Conservation (phyloP, 2,329 filamentous ascomycete genomes). For the Fusarium cicatricum region DNA sequence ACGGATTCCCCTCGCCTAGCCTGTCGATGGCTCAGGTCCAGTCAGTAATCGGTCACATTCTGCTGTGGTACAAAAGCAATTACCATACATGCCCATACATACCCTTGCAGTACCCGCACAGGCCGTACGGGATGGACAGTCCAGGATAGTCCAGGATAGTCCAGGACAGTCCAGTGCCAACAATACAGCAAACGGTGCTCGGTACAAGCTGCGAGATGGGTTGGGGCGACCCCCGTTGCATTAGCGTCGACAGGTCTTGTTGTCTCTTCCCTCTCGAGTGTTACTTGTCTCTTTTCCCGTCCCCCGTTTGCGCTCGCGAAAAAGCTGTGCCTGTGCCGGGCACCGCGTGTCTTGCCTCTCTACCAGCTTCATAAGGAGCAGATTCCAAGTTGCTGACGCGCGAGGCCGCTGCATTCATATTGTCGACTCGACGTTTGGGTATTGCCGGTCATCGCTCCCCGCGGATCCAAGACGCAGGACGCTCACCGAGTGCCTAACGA, state of each 20-base stretch:
- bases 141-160: no score
- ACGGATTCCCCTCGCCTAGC: conserved; percentile 14
- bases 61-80: conserved; percentile 2
- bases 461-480: conserved; percentile 21
- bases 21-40: conserved; percentile 14
- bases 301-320: conserved; percentile 26
- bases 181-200: conserved; percentile 34
- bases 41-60: conserved; percentile 17
- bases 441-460: conserved; percentile 23
- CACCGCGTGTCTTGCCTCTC: conserved; percentile 42
- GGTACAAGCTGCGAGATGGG: conserved; percentile 35
- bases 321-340: conserved; percentile 39
- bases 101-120: no score
- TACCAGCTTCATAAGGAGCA: conserved; percentile 43
- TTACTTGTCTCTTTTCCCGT: conserved; percentile 42
- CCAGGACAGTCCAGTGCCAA: conserved; percentile 32
- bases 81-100: no score
- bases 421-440: conserved; percentile 26
- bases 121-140: no score
- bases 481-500: conserved; percentile 24
- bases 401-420: conserved; percentile 31
- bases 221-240: conserved; percentile 21
- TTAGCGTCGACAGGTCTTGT: conserved; percentile 37
- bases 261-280: conserved; percentile 41
- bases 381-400: conserved; percentile 33